A percentile compares a stretch with the other conserved stretches of the same genome.
Conservation (phyloP, 257 asterid genomes). For the Perilla frutescens region DNA sequence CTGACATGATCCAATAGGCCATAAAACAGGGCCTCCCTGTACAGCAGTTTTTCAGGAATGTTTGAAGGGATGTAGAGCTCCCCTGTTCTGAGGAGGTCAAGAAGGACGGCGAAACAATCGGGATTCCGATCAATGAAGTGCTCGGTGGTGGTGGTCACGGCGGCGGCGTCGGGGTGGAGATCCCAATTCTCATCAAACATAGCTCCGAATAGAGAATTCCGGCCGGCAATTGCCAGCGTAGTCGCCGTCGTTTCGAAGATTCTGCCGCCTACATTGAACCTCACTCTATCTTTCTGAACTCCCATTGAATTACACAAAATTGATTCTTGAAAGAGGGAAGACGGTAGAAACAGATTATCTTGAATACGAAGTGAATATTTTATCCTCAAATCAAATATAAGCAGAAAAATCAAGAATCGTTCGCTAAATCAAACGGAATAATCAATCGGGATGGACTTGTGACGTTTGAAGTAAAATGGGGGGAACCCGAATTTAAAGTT, state of each 20-base stretch:
- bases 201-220: conserved; percentile 83
- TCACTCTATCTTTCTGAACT: conserved; percentile 77
- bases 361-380: not conserved
- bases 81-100: conserved; percentile 89
- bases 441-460: too few relatives aligned
- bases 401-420: conserved; percentile 7
- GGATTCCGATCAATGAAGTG: conserved; percentile 93
- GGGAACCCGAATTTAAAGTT: conserved; percentile 17
- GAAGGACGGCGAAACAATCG: conserved; percentile 77
- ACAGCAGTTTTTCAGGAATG: conserved; percentile 65
- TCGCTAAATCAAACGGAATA: not conserved
- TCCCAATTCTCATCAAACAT: conserved; percentile 86
- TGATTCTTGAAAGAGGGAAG: not conserved
- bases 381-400: too few relatives aligned
- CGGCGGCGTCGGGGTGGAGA: conserved; percentile 51
- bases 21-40: conserved; percentile 77
- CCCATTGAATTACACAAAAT: conserved; percentile 52
- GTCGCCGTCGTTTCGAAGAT: conserved; percentile 83
- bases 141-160: conserved; percentile 42
- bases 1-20: conserved; percentile 80
- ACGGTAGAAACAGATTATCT: not conserved
- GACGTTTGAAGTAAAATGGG: not conserved
- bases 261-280: conserved; percentile 81
- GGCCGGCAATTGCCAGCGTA: conserved; percentile 92
- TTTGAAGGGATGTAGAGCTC: conserved; percentile 72